Conservation (phyloP, 1,284 basidiomycete genomes). For the Austroboletus novae-zelandiae region DNA sequence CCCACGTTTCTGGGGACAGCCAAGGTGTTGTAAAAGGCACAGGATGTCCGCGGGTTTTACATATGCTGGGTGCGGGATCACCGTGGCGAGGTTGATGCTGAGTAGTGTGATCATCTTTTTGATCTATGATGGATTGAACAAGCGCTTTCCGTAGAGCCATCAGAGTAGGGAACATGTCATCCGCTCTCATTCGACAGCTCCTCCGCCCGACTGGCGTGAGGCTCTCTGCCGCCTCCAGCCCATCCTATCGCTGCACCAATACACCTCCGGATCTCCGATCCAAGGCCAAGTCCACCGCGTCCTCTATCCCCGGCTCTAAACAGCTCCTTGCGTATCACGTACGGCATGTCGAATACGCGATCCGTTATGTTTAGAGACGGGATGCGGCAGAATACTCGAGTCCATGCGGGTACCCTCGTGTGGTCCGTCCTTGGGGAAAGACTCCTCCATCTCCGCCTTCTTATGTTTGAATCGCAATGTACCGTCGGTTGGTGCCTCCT, state of each 20-base stretch:
- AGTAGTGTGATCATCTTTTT: constrained; percentile 93
- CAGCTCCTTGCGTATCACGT: no score
- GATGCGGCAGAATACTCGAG: no score
- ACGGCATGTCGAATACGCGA: no score
- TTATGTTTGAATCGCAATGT: background rate
- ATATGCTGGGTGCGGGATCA: constrained; percentile 96
- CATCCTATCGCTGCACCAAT: constrained; percentile 13
- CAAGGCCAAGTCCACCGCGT: constrained; percentile 44
- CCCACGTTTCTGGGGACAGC: constrained; percentile 71
- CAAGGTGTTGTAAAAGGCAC: constrained; percentile 68
- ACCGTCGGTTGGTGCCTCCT: background rate
- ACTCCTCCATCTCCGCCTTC: no score
- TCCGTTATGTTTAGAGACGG: no score
- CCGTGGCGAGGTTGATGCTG: constrained; percentile 83
- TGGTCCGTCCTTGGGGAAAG: no score
- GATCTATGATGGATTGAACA: constrained; percentile 79
- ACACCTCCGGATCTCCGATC: constrained; percentile 36
- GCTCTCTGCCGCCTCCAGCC: background rate
- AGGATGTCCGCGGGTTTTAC: constrained; percentile 85
- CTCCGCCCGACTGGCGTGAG: constrained; percentile 6
- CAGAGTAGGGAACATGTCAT: constrained; percentile 8
- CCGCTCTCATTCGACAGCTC: constrained; percentile 12
- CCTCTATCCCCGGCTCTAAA: constrained; percentile 56
- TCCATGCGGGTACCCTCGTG: no score
- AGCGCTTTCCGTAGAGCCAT: constrained; percentile 51